Base-by-base conservation (phyloP, 495 filamentous ascomycete genomes). In the Penicillium samsonianum region DNA sequence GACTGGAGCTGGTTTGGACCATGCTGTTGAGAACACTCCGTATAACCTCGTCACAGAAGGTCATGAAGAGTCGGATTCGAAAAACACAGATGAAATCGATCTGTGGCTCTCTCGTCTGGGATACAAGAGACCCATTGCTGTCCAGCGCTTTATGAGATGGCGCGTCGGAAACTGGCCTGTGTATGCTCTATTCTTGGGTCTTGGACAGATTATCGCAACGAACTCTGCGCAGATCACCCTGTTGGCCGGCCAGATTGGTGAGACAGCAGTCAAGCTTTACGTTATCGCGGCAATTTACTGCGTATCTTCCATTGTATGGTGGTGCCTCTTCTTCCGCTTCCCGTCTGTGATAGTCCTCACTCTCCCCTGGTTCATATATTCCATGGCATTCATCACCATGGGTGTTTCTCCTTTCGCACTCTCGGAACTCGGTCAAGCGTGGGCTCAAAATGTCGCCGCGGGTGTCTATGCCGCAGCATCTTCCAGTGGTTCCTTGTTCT, bases 141-240 rank as follows among this genome's bases (percentile, higher is more conserved):
- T 67, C 19, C 58, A 64, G 40, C 75, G 73, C 20, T 47, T 69
- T 6, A 59, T 67, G 50, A 52, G 66, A 33, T 50, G 69, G 61
- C 68, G 67, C 8, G 67, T 69, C 35, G 69, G 65, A 11, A 80
- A 86, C 51, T 89, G 86, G 86, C 86, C 85, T 3, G 50, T 88
- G 9, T 89, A 89, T 67, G 73, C 83, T 20, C 78, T 89, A 63
- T 65, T 87, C 23, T 75, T 89, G 17, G 83, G 84, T 33, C 75
- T 87, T 60, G 84, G 83, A 6, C 86, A 88, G 65, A 81, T 89
- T 56, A 79, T 89, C 42, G 82, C 86, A 0, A 82, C 83, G 47
- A 88, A 86, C 63, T 86, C 82, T 0, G 86, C 87, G 68, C 86
- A 89, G 58, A 84, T 89, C 65, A 86, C 84, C 5, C 79, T 89